Evolutionary conservation across 2,329 filamentous ascomycete genomes (phyloP).

Genomic region (Penicillium sp.): DNA sequence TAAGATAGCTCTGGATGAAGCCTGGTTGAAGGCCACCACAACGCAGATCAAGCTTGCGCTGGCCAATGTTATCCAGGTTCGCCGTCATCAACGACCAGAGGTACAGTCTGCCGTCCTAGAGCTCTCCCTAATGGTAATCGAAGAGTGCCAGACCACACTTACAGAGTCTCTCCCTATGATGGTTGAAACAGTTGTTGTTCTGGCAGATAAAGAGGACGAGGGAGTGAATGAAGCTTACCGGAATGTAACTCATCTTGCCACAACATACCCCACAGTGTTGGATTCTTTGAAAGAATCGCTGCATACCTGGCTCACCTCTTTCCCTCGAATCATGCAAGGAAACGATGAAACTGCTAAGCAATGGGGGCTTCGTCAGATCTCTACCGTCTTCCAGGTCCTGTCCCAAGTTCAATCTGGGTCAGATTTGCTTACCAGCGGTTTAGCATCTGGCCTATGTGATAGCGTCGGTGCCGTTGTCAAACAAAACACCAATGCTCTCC

Average conservation of each 20-base stretch:
- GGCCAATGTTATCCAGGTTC: conserved; percentile 72
- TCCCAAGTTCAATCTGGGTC: conserved; percentile 57
- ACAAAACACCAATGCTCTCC: conserved; percentile 29
- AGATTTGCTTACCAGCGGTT: conserved; percentile 30
- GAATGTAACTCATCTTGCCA: conserved; percentile 60
- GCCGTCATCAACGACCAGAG: conserved; percentile 66
- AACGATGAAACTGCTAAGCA: conserved; percentile 78
- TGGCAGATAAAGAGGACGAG: conserved; percentile 56
- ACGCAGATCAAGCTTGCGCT: conserved; percentile 82
- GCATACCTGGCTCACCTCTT: conserved; percentile 76
- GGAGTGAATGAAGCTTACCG: conserved; percentile 35
- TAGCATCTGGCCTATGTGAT: conserved; percentile 65
- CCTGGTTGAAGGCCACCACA: conserved; percentile 79
- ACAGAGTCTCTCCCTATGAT: conserved; percentile 68
- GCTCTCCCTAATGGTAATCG: conserved; percentile 72
- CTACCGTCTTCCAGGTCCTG: conserved; percentile 68
- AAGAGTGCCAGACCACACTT: conserved; percentile 75
- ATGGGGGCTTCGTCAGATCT: conserved; percentile 71
- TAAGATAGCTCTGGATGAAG: conserved; percentile 45
- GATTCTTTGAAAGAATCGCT: conserved; percentile 68
- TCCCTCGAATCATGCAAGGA: conserved; percentile 79
- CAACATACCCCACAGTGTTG: conserved; percentile 61
- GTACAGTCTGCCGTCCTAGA: conserved; percentile 67
- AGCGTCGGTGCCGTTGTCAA: conserved; percentile 60
- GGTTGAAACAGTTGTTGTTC: conserved; percentile 75